Evolutionary conservation across 495 filamentous ascomycete genomes (phyloP).

Genomic region (Podospora pseudoanserina): DNA sequence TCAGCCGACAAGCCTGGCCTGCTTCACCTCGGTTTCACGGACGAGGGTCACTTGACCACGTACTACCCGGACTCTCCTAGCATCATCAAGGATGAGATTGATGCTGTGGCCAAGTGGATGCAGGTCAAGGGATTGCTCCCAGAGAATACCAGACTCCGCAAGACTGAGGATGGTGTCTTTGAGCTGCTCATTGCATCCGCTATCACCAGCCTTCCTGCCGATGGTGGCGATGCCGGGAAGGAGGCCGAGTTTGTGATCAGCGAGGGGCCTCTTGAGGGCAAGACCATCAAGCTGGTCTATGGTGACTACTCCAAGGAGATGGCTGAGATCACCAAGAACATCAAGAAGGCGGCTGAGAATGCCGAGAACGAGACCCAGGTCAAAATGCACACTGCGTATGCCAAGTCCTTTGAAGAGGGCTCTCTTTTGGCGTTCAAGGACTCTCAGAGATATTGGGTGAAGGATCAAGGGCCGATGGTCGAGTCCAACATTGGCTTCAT

Average conservation of each 20-base stretch:
- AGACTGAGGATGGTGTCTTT: conserved; percentile 66
- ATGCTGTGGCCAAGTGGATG: conserved; percentile 65
- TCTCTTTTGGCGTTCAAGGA: conserved; percentile 88
- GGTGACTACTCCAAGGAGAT: conserved; percentile 82
- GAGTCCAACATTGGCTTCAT: conserved; percentile 94
- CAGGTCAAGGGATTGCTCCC: conserved; percentile 65
- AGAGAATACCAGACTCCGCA: conserved; percentile 85
- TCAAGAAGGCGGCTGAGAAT: conserved; percentile 68
- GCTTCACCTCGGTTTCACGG: conserved; percentile 83
- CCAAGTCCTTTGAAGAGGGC: conserved; percentile 77
- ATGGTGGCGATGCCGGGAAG: conserved; percentile 67
- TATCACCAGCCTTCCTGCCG: conserved; percentile 41
- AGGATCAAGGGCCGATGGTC: conserved; percentile 82
- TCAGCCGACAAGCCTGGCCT: conserved; percentile 59
- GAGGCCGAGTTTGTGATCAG: conserved; percentile 63
- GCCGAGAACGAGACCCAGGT: conserved; percentile 83
- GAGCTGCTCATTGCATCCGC: conserved; percentile 84
- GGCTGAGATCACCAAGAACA: conserved; percentile 66
- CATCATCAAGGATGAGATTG: conserved; percentile 84
- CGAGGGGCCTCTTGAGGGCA: conserved; percentile 60
- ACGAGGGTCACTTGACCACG: conserved; percentile 77
- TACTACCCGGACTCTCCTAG: conserved; percentile 88
- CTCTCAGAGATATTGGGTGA: conserved; percentile 86
- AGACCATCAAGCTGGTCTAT: conserved; percentile 66
- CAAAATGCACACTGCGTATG: conserved; percentile 79